Conservation (phyloP, 495 filamentous ascomycete genomes). For the Bombardia bombarda region DNA sequence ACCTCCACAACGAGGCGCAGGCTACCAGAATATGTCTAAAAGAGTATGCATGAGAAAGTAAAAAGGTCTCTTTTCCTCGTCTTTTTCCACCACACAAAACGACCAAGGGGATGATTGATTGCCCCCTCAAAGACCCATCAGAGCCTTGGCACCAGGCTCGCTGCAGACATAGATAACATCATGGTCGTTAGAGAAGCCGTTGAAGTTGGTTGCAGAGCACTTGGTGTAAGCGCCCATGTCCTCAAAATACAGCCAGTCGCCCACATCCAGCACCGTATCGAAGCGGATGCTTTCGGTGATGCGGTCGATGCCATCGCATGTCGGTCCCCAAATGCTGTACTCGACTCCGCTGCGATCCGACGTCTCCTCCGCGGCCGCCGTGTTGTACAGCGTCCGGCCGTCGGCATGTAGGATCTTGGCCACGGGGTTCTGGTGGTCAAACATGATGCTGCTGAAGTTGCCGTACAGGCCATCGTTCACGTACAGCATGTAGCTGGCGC, state of each 20-base stretch:
- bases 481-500: slow-evolving; percentile 85
- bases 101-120: too few relatives aligned
- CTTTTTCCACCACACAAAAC: too few relatives aligned
- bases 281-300: slow-evolving; percentile 72
- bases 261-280: slow-evolving; percentile 66
- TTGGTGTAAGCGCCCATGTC: slow-evolving; percentile 98
- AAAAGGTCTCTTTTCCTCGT: too few relatives aligned
- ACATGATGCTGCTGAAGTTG: slow-evolving; percentile 98
- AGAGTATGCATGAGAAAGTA: too few relatives aligned
- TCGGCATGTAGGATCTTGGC: slow-evolving; percentile 68
- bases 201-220: slow-evolving; percentile 96
- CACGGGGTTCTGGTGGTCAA: slow-evolving; percentile 89
- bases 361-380: slow-evolving; percentile 24
- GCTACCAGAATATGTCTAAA: too few relatives aligned
- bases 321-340: slow-evolving; percentile 98
- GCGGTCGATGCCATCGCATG: slow-evolving; percentile 94
- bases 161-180: slow-evolving; percentile 91
- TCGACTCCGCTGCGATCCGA: slow-evolving; percentile 35
- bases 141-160: slow-evolving; percentile 75
- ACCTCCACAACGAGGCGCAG: too few relatives aligned
- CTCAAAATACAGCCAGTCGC: slow-evolving; percentile 98
- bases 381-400: slow-evolving; percentile 43
- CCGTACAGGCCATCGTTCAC: slow-evolving; percentile 96
- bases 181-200: slow-evolving; percentile 91
- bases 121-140: too few relatives aligned